A percentile compares a stretch with the other conserved stretches of the same genome.
Evolutionary conservation across 1,284 basidiomycete species (phyloP).

Genomic region (Leccinum pachyderme): DNA sequence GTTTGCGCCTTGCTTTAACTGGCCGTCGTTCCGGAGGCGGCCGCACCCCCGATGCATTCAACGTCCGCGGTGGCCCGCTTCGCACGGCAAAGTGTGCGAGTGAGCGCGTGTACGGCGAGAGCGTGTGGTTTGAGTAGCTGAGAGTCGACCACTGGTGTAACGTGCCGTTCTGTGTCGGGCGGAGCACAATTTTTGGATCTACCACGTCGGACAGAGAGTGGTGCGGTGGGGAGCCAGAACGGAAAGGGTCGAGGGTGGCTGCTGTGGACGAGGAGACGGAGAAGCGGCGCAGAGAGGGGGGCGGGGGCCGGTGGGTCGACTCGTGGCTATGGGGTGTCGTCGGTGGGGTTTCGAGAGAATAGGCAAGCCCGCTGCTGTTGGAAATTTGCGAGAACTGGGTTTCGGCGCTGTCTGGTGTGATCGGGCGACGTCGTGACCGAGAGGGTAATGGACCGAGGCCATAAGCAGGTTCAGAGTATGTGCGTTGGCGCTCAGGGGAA

Average conservation of each 20-base stretch:
- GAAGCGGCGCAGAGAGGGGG: conserved; percentile 36
- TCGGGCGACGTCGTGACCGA: conserved; percentile 26
- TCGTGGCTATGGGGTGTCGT: conserved; percentile 21
- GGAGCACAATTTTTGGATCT: conserved; percentile 66
- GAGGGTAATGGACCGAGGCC: conserved; percentile 12
- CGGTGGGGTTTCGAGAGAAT: conserved; percentile 35
- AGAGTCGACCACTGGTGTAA: conserved; percentile 83
- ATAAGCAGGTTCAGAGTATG: conserved; percentile 19
- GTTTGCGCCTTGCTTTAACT: conserved; percentile 75
- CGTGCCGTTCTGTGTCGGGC: conserved; percentile 65
- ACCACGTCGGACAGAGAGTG: conserved; percentile 31
- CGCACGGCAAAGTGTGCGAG: conserved; percentile 89
- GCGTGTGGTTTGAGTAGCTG: conserved; percentile 83
- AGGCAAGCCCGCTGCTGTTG: conserved; percentile 32
- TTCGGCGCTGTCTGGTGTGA: conserved; percentile 45
- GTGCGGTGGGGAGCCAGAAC: conserved; percentile 39
- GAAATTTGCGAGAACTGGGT: conserved; percentile 39
- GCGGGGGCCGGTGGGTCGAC: conserved; percentile 26
- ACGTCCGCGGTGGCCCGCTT: conserved; percentile 66
- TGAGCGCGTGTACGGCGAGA: conserved; percentile 87
- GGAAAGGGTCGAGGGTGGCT: conserved; percentile 31
- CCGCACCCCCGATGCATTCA: conserved; percentile 26
- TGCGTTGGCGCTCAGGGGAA: conserved; percentile 6
- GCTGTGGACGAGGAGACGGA: conserved; percentile 42
- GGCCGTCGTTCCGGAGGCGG: conserved; percentile 42